Evolutionary conservation across 495 filamentous ascomycete genomes (phyloP).

Genomic region (Neurospora sp.): DNA sequence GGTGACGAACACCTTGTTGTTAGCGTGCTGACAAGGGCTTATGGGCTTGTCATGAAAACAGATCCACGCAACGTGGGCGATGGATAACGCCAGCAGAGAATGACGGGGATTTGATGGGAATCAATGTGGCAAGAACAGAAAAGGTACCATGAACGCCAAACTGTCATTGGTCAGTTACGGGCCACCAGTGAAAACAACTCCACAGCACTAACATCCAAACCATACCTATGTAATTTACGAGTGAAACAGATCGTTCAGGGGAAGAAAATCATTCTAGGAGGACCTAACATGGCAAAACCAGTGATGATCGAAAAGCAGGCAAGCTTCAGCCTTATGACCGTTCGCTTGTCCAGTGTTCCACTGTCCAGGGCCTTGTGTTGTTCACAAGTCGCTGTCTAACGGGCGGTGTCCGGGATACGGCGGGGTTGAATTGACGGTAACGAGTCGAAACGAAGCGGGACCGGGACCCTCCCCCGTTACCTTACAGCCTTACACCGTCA

Average conservation of each 20-base stretch:
- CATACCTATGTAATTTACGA: background rate
- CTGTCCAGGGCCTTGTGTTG: background rate
- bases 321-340: background rate
- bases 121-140: background rate
- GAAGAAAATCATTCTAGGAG: background rate
- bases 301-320: background rate
- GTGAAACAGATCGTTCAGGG: background rate
- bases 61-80: background rate
- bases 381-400: background rate
- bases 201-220: background rate
- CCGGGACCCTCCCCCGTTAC: background rate
- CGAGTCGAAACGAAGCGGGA: background rate
- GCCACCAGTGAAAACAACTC: background rate
- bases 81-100: background rate
- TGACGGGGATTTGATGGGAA: background rate
- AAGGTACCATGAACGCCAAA: background rate
- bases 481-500: background rate
- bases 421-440: background rate
- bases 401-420: background rate
- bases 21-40: background rate
- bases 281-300: background rate
- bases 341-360: background rate
- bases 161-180: background rate
- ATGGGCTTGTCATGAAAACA: background rate
- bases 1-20: background rate